Conservation (phyloP, 108 stramenopile genomes). For the Nitzschia palea region DNA sequence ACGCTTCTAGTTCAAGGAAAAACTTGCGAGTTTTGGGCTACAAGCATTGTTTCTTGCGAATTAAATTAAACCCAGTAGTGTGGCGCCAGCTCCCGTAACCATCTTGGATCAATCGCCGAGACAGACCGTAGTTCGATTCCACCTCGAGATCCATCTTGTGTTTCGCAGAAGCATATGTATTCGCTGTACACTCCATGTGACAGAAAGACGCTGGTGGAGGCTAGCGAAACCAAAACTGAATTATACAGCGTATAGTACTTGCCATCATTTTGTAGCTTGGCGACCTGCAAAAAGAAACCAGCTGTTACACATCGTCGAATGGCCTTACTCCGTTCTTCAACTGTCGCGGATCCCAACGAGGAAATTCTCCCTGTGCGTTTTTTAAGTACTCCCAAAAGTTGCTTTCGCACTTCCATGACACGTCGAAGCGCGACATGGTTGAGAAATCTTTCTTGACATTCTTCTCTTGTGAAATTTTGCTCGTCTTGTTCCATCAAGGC, state of each 20-base stretch:
- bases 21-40: no score
- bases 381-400: conserved; percentile 70
- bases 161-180: conserved; percentile 82
- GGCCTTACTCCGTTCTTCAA: conserved; percentile 57
- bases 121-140: conserved; percentile 86
- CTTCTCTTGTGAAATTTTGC: conserved; percentile 56
- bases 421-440: conserved; percentile 70
- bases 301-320: conserved; percentile 86
- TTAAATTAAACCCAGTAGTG: conserved; percentile 91
- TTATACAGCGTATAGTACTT: conserved; percentile 91
- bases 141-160: conserved; percentile 74
- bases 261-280: conserved; percentile 91
- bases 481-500: conserved; percentile 72
- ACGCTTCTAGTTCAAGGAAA: no score
- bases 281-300: conserved; percentile 94
- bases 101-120: conserved; percentile 87
- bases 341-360: conserved; percentile 44
- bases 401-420: conserved; percentile 72
- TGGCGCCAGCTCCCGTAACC: conserved; percentile 97
- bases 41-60: no score
- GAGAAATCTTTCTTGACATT: conserved; percentile 83
- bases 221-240: conserved; percentile 61
- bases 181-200: conserved; percentile 61
- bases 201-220: conserved; percentile 64
- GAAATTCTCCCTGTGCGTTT: conserved; percentile 40